Percentiles rank a stretch among this genome's conserved stretches.
Evolutionary conservation across 2,329 filamentous ascomycete species (phyloP).

Genomic region (Camptophora hylomeconis): DNA sequence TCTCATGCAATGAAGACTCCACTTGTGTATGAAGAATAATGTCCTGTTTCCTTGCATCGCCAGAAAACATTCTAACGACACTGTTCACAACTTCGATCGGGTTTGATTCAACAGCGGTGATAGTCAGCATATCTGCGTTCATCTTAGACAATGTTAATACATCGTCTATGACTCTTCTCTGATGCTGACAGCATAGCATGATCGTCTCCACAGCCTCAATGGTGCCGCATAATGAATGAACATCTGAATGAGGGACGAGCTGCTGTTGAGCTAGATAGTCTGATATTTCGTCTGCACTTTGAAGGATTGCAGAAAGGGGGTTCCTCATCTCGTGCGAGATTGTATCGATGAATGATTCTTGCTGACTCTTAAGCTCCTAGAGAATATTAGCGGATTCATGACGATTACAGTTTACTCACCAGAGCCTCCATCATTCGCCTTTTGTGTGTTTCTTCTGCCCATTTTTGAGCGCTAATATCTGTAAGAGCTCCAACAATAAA

Average conservation of each 20-base stretch:
- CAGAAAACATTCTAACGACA: slow-evolving; percentile 57
- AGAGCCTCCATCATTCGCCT: slow-evolving; percentile 18
- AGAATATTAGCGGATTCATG: slow-evolving; percentile 9
- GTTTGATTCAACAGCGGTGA: slow-evolving; percentile 43
- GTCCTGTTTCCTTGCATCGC: slow-evolving; percentile 55
- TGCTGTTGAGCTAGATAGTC: slow-evolving; percentile 25
- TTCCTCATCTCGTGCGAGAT: slow-evolving; percentile 41
- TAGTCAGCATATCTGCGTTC: slow-evolving; percentile 52
- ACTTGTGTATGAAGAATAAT: slow-evolving; percentile 41
- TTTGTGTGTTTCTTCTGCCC: slow-evolving; percentile 27
- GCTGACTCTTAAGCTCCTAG: slow-evolving; percentile 21
- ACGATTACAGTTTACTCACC: too few relatives aligned
- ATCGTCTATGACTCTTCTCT: slow-evolving; percentile 63
- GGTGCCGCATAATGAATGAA: slow-evolving; percentile 40
- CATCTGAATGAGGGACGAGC: not conserved
- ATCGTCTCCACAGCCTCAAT: slow-evolving; percentile 57
- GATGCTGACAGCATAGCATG: slow-evolving; percentile 57
- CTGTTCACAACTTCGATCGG: slow-evolving; percentile 40
- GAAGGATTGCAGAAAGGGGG: slow-evolving; percentile 39
- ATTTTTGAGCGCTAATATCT: slow-evolving; percentile 20
- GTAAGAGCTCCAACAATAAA: slow-evolving; percentile 30
- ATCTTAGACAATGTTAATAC: slow-evolving; percentile 61
- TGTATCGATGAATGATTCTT: slow-evolving; percentile 70
- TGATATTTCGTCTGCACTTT: slow-evolving; percentile 43
- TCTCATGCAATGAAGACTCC: slow-evolving; percentile 33